Evolutionary conservation across 164 flowering plant species (phyloP).

Genomic region (Kingdonia uniflora): DNA sequence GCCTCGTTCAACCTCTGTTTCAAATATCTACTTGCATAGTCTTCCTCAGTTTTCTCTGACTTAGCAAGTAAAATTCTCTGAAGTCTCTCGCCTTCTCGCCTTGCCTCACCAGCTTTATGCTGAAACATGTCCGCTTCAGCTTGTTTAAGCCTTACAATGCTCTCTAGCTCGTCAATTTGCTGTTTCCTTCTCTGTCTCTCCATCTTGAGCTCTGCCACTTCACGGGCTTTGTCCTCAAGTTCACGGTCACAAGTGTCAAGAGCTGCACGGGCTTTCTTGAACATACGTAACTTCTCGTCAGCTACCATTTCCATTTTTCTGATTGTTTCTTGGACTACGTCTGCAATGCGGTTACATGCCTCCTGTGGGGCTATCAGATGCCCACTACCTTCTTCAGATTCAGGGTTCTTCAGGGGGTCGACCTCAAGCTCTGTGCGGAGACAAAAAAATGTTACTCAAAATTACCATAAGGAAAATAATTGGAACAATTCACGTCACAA

Average conservation of each 20-base stretch:
- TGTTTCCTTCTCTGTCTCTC: conserved; percentile 76
- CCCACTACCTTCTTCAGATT: conserved; percentile 63
- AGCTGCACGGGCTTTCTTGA: conserved; percentile 66
- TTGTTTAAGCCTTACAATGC: conserved; percentile 77
- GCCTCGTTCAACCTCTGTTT: conserved; percentile 84
- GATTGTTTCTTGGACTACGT: conserved; percentile 91
- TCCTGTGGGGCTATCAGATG: conserved; percentile 82
- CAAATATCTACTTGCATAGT: conserved; percentile 80
- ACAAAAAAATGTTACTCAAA: too few relatives aligned
- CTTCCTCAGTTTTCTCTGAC: conserved; percentile 85
- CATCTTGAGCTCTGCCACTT: conserved; percentile 57
- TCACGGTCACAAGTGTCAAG: conserved; percentile 85
- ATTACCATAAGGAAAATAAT: neutral
- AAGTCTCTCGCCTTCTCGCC: conserved; percentile 84
- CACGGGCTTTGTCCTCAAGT: conserved; percentile 76
- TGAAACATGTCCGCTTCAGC: conserved; percentile 99
- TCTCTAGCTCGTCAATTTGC: conserved; percentile 86
- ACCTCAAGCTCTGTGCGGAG: conserved; percentile 56
- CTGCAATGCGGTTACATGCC: conserved; percentile 82
- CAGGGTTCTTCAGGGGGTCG: conserved; percentile 54
- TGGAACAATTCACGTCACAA: neutral
- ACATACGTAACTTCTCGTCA: conserved; percentile 81
- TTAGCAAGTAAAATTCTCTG: conserved; percentile 80
- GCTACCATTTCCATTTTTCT: conserved; percentile 95
- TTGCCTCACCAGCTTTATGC: conserved; percentile 92